Percentiles rank a stretch among this genome's conserved stretches.
phyloP scores from a whole-genome alignment of 169 alveolate genomes.

The Amoebophrya sp. region DNA sequence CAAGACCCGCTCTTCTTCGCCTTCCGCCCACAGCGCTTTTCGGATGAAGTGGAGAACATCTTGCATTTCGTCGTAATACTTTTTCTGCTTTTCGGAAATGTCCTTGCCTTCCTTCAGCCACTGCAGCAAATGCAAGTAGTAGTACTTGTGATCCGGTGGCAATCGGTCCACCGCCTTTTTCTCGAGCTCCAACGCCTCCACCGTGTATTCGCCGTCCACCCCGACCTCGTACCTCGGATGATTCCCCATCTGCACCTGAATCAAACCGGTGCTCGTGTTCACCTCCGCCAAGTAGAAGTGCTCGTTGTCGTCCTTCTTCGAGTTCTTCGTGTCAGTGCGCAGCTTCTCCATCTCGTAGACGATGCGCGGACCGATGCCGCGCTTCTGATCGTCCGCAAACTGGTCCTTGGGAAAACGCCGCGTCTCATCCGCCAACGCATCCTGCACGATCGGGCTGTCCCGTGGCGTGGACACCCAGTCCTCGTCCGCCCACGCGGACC shows the following conservation, averaged over 20 bases:
- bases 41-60: not conserved
- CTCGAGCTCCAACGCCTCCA: slow-evolving; percentile 22
- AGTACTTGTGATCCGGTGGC: not conserved
- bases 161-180: not conserved
- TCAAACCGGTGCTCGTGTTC: not conserved
- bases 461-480: slow-evolving; percentile 9
- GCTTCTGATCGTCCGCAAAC: not conserved
- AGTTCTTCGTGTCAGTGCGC: not conserved
- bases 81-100: not conserved
- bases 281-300: not conserved
- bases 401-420: not conserved
- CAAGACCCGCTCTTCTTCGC: not conserved
- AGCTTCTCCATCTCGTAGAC: slow-evolving; percentile 4
- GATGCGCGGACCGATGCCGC: slow-evolving; percentile 2
- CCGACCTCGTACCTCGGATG: slow-evolving; percentile 15
- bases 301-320: not conserved
- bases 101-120: not conserved
- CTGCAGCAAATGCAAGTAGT: not conserved
- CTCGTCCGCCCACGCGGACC: not conserved
- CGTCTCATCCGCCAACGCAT: not conserved
- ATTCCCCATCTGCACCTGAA: not conserved
- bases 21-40: not conserved
- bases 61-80: not conserved
- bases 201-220: not conserved
- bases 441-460: not conserved